A percentile compares a stretch with the other conserved stretches of the same genome.
These are phyloP conservation scores for Stachybotrys elegans DNA, from an alignment of 2,329 filamentous ascomycete genomes.

Conservation along the genomic window DNA sequence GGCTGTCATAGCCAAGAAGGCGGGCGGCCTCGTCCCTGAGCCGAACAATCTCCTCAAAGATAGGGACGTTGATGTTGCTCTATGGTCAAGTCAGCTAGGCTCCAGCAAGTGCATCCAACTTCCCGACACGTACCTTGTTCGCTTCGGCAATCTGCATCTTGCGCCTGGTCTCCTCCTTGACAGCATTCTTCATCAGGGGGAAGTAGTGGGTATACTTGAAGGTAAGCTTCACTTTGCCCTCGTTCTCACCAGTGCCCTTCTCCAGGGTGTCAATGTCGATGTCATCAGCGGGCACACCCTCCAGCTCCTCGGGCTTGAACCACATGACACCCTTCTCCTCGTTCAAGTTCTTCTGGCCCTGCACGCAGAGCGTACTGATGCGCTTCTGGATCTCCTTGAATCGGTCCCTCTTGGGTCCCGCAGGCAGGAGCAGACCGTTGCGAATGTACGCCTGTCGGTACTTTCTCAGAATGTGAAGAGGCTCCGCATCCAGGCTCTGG, in stretches of 20 bases:
- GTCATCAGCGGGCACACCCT: slow-evolving; percentile 70
- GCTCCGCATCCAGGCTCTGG: slow-evolving; percentile 60
- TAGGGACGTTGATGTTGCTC: slow-evolving; percentile 64
- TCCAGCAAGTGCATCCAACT: slow-evolving; percentile 3
- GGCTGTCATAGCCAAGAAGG: slow-evolving; percentile 70
- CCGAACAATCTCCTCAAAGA: slow-evolving; percentile 71
- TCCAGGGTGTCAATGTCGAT: slow-evolving; percentile 58
- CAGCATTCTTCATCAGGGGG: slow-evolving; percentile 72
- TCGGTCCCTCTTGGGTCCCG: slow-evolving; percentile 64
- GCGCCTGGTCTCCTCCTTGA: slow-evolving; percentile 62
- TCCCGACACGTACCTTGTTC: slow-evolving; percentile 57
- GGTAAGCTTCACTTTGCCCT: slow-evolving; percentile 67
- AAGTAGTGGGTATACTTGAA: slow-evolving; percentile 85
- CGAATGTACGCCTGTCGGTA: slow-evolving; percentile 72
- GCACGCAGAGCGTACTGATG: slow-evolving; percentile 66
- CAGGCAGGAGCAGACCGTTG: slow-evolving; percentile 68
- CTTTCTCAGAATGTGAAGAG: slow-evolving; percentile 68
- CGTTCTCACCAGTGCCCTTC: slow-evolving; percentile 67
- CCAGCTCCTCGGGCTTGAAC: slow-evolving; percentile 69
- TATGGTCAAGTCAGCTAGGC: slow-evolving; percentile 8
- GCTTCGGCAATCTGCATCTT: slow-evolving; percentile 70
- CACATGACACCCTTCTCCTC: slow-evolving; percentile 79
- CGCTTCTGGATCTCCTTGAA: slow-evolving; percentile 87
- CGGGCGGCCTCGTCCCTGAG: slow-evolving; percentile 75
- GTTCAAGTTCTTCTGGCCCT: slow-evolving; percentile 75